Evolutionary conservation across 176 grass and related monocot genomes (phyloP), one percentile per base, ranked within the genome.

Genomic region (Aegilops speltoides): DNA sequence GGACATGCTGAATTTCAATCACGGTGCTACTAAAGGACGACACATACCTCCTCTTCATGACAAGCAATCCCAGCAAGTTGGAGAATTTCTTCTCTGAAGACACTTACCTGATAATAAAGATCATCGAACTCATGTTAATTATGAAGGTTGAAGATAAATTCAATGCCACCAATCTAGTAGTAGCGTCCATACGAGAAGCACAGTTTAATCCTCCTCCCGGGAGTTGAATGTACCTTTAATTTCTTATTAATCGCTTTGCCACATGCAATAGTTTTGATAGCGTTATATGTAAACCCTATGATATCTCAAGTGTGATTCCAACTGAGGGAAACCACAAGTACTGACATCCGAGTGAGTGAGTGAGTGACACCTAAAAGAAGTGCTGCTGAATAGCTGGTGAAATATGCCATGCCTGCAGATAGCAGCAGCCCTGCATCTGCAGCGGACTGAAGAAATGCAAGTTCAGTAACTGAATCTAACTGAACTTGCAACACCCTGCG

Each of bases 41-140:
- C 7, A 31, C 7, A 23, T 71, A 89, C 91, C 87, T 92, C 71
- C n/a, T 85, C 74, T 54, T 79, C 84, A 32, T 77, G 46, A 45
- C 68, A 87, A 19, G 34, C 59, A 81, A 77, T 41, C 61, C 31
- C 80, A 71, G 48, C 71, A 74, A 92, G 79, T 45, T 70, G 84
- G 29, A 87, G 75, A 45, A 92, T 84, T 67, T 87, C 76, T 38
- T 87, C 84, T 89, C 82, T 89, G 63, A 92, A 81, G 20, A 89
- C 84, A 80, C 38, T 23, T 41, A 76, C 48, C 87, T 87, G 84
- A 26, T 52, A 80, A 48, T 32, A 60, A 63, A 25, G 79, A 61
- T 60, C 38, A 68, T 22, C 57, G 48, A 31, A 37, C 8, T 34
- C n/a, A 79, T 10, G 50, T 85, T 33, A 81, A 23, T 91, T 48